Conservation (phyloP, 768 basidiomycete species). For the Sistotremastrum suecicum region DNA sequence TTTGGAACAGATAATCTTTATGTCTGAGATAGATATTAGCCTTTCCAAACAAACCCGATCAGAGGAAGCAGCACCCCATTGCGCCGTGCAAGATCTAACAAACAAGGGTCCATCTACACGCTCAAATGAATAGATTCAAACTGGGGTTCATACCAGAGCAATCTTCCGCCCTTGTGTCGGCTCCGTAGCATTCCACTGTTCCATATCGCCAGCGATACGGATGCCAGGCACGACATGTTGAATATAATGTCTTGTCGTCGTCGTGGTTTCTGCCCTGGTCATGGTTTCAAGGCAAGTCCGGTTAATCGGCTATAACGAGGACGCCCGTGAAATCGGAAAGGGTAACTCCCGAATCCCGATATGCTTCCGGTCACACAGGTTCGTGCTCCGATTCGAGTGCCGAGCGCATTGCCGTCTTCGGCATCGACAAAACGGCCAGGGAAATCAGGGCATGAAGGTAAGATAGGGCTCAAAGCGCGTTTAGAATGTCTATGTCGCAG, state of each 20-base stretch:
- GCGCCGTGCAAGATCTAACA: constrained; percentile 64
- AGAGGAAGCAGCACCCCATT: constrained; percentile 43
- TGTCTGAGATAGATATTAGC: constrained; percentile 32
- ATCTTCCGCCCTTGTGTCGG: constrained; percentile 45
- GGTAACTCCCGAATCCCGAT: no score
- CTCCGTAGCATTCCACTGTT: constrained; percentile 37
- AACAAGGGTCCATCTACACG: constrained; percentile 1
- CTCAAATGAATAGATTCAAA: constrained; percentile 7
- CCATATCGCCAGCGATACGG: constrained; percentile 43
- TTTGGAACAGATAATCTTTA: constrained; percentile 76
- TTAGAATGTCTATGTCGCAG: no score
- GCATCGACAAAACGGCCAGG: no score
- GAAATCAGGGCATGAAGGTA: no score
- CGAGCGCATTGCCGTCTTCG: no score
- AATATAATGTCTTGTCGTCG: constrained; percentile 4
- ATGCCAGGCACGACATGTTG: constrained; percentile 4
- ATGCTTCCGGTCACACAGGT: no score
- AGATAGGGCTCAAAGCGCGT: no score
- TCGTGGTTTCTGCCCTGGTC: background rate
- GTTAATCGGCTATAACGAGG: no score
- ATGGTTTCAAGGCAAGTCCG: no score
- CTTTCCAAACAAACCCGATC: background rate
- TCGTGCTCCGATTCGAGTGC: no score
- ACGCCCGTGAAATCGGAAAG: no score
- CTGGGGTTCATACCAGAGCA: constrained; percentile 36